Base-by-base conservation (phyloP, 768 basidiomycete species). In the Naganishia kalamii region DNA sequence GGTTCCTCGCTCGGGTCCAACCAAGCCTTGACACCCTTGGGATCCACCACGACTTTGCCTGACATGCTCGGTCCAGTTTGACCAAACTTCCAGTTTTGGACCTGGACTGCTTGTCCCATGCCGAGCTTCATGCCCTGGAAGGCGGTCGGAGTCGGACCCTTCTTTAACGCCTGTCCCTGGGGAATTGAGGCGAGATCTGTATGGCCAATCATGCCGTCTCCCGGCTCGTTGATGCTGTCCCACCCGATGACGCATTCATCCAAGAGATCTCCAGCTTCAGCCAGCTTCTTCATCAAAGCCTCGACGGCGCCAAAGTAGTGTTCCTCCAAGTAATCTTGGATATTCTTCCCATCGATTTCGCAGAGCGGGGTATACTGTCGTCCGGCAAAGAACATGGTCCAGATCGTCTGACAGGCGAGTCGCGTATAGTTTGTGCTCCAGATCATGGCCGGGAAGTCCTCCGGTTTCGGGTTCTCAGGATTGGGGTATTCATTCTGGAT, bases 361-460 rank as follows among this genome's bases (percentile, higher is more conserved):
- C 92, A 97, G 61, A 86, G 86, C 0, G 96, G 96, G 0, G 96
- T 92, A 76, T 88, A 98, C 44, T 86, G 85, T 8, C 85, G 83
- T 0, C 92, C 92, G 23, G 88, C 92, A 75, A 89, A 98, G 83
- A 97, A 98, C 68, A 99, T 84, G 7, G 94, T 92, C 80, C 94
- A 94, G 60, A 96, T 75, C 12, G 92, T 94, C 74, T 92, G 89
- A 21, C 86, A 86, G 57, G 88, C 84, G 30, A 97, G 86, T 19
- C 88, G 89, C 44, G 88, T 86, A 74, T 97, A 97, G 75, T 98
- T 97, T 27, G 94, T 97, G 7, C 87, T 85, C 96, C 96, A 99
- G 67, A 92, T 85, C 96, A 99, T 99, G 51, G 88, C 85, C 8
- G 96, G 94, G 67, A 92, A 83, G 0, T 84, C 75, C 2, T 84